Conservation (phyloP, 192 early-diverging fungal species). For the Bifiguratus adelaidae region DNA sequence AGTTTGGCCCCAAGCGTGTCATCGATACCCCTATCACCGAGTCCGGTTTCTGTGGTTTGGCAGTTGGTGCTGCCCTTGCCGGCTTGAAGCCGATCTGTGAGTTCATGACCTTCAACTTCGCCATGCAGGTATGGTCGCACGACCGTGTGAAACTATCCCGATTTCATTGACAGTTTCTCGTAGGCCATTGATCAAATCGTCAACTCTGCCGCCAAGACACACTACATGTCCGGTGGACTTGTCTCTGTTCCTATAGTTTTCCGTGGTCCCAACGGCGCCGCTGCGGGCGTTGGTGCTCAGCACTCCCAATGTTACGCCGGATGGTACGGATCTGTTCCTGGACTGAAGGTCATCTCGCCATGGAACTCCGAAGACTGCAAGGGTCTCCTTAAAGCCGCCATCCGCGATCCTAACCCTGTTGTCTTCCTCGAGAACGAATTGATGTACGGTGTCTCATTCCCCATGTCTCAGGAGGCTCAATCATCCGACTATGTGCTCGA, state of each 20-base stretch:
- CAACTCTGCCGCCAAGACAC: constrained; percentile 97
- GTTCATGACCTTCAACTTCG: constrained; percentile 99
- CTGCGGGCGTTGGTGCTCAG: constrained; percentile 94
- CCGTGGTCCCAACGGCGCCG: constrained; percentile 97
- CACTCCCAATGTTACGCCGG: constrained; percentile 98
- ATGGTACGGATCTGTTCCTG: constrained; percentile 96
- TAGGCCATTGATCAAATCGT: constrained; percentile 97
- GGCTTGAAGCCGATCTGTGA: constrained; percentile 97
- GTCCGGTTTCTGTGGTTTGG: constrained; percentile 94
- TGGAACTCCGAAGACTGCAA: constrained; percentile 96
- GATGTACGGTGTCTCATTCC: constrained; percentile 89
- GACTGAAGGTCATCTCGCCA: constrained; percentile 93
- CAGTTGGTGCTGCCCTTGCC: constrained; percentile 86
- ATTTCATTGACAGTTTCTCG: no score
- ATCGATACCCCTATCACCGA: constrained; percentile 99
- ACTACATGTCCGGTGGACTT: constrained; percentile 93
- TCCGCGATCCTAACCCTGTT: constrained; percentile 97
- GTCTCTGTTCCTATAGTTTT: constrained; percentile 91
- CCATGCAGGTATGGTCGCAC: constrained; percentile 73
- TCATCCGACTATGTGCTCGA: constrained; percentile 26
- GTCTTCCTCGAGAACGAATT: constrained; percentile 96
- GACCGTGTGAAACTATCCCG: no score
- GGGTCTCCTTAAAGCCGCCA: constrained; percentile 96
- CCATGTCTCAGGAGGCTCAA: constrained; percentile 65
- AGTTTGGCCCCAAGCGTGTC: constrained; percentile 93